These are phyloP conservation scores for Paecilomyces dactylethromorphus DNA, from an alignment of 2,329 filamentous ascomycete species.

Conservation along the genomic window DNA sequence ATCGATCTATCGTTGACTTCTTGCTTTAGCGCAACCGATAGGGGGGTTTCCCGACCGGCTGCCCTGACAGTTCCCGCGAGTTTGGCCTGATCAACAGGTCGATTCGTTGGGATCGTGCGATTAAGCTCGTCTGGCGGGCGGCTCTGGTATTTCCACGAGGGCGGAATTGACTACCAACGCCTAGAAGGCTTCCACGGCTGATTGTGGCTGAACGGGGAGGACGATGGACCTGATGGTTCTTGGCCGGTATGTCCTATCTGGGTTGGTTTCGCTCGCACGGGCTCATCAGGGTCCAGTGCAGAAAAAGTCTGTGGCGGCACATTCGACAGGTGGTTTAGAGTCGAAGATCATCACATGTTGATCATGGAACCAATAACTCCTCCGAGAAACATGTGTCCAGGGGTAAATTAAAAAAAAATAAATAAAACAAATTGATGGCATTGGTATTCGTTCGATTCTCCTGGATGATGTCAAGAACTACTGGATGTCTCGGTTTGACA, in stretches of 20 bases:
- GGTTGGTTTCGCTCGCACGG: neutral
- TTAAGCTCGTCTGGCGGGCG: slow-evolving; percentile 1
- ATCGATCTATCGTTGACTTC: neutral
- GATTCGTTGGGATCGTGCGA: neutral
- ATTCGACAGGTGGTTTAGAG: neutral
- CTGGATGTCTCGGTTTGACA: neutral
- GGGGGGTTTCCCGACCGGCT: neutral
- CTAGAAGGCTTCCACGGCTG: neutral
- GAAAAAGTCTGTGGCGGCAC: neutral
- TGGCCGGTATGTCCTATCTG: slow-evolving; percentile 1
- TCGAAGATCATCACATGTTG: neutral
- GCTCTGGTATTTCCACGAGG: slow-evolving; percentile 2
- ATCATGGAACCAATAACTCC: neutral
- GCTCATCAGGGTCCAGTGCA: neutral
- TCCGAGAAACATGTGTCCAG: neutral
- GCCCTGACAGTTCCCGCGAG: neutral
- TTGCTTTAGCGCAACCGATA: neutral
- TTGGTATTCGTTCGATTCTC: no score
- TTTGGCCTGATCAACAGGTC: neutral
- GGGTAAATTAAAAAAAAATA: neutral
- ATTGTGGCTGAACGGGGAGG: neutral
- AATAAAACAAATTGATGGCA: neutral
- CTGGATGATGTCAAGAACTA: neutral
- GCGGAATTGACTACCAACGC: neutral
- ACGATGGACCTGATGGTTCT: neutral